Base-by-base conservation (phyloP, 139 green algal species). In the Haematococcus sp. region DNA sequence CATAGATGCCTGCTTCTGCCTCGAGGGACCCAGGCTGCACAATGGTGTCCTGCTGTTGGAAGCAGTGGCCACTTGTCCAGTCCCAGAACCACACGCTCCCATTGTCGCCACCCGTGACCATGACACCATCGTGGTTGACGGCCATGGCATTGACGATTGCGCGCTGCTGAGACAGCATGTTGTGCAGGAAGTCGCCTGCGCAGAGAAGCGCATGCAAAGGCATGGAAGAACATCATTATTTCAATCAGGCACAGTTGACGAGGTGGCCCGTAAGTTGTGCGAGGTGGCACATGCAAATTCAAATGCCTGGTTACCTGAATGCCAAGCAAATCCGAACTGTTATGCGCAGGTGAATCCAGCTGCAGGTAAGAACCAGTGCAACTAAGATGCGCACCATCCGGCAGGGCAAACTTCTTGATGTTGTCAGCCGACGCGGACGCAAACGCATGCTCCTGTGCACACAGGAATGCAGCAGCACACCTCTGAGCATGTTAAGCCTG, bases 391-490 rank as follows among this genome's bases (percentile, higher is more conserved):
- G 52, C 51, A 28, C 69, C 74, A 17, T 70, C 20, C 16, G 81
- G 79, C 40, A 93, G 87, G 63, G 84, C 85, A 84, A 93, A 99
- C 91, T 99, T 99, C 86, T 99, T 99, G 72, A 98, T 94, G 87
- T 98, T 98, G 84, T 98, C 96, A 2, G 95, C 95, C 0, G 80
- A 90, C 2, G 86, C 88, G 11, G 87, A 93, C 0, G 81, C 86
- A 86, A 99, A 98, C 28, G 90, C 79, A 75, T 90, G 91, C 83
- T 98, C 91, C 3, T 49, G 40, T 11, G 11, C 40, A 11, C 40
- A 49, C 40, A 49, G 40, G 7, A 49, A n/a, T n/a, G n/a, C n/a
- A n/a, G n/a, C n/a, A n/a, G n/a, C n/a, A n/a, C n/a, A n/a, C n/a
- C n/a, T n/a, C n/a, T n/a, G n/a, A n/a, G n/a, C n/a, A n/a, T n/a